Base-by-base conservation (phyloP, 176 grass and related monocot genomes). In the Musa acuminata region DNA sequence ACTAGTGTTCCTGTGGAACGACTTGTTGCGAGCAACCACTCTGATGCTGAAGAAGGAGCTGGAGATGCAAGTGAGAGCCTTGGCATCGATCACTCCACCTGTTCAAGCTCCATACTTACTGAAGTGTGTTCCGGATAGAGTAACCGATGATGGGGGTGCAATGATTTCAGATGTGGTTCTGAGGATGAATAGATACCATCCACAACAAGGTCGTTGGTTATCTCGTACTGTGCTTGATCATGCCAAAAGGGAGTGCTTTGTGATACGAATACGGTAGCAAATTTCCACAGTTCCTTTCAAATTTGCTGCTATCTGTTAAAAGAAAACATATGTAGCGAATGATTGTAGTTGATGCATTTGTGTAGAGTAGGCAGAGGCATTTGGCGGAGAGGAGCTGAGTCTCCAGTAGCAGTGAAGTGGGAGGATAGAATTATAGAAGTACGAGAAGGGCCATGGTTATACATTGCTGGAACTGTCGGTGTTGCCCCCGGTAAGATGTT, bases 321-420 rank as follows among this genome's bases (percentile, higher is more conserved):
- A 43, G 10, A 51, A 51, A 75, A 52, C 2, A 25, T 72, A 12
- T 20, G n/a, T 1, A 51, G 9, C 51, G 8, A 76, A 23, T 23
- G 27, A 23, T 14, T 8, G 35, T 22, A 64, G 12, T 64, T 52
- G 20, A 29, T 25, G 19, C 11, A 76, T 26, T 75, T 85, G 51
- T 97, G 82, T 87, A 97, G 94, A 87, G 70, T 97, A 93, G 94
- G 94, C 67, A 93, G 86, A 91, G 90, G 94, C 77, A 91, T 97
- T 80, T 97, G 90, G 94, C 78, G 86, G 62, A 88, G 94, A 80
- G 85, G 94, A 68, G 90, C 87, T 82, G 94, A 97, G 87, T 90
- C 83, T 83, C 94, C 90, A 8, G 74, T 78, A 73, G 81, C 84
- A 1, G 83, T 97, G 52, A 93, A 93, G 85, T 85, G 82, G 80